These are phyloP conservation scores for Tolypocladium ophioglossoides DNA, from an alignment of 2,329 filamentous ascomycete species.

Conservation along the genomic window DNA sequence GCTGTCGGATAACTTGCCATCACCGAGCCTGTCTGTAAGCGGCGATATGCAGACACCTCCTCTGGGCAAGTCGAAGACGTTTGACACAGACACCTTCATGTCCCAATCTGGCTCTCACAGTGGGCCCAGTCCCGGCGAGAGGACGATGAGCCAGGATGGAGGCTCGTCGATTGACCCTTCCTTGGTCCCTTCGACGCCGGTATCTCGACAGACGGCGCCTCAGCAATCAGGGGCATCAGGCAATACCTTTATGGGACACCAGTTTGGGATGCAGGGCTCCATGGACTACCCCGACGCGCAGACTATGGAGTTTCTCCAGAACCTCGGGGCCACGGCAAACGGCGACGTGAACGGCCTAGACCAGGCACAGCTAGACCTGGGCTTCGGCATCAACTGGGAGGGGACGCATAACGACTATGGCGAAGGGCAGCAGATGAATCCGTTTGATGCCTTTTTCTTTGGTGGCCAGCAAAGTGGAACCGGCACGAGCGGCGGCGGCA, in stretches of 20 bases:
- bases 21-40: conserved; percentile 26
- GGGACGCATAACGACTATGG: conserved; percentile 52
- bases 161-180: conserved; percentile 27
- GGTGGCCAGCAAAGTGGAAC: conserved; percentile 36
- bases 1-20: conserved; percentile 29
- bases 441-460: conserved; percentile 67
- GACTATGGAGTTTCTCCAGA: conserved; percentile 43
- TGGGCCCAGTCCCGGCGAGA: conserved; percentile 19
- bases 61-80: conserved; percentile 25
- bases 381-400: conserved; percentile 56
- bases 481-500: conserved; percentile 14
- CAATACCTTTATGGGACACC: conserved; percentile 20
- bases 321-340: conserved; percentile 23
- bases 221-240: conserved; percentile 17
- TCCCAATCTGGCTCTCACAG: conserved; percentile 17
- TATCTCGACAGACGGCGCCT: conserved; percentile 23
- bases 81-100: conserved; percentile 21
- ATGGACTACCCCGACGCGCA: conserved; percentile 38
- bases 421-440: conserved; percentile 51
- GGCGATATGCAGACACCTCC: conserved; percentile 29
- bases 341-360: conserved; percentile 23
- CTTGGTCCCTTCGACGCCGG: conserved; percentile 33
- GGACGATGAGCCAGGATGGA: conserved; percentile 16
- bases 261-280: conserved; percentile 21
- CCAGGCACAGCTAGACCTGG: conserved; percentile 49